Conservation (phyloP, 2,329 filamentous ascomycete species). For the Phyllosticta paracitricarpa region DNA sequence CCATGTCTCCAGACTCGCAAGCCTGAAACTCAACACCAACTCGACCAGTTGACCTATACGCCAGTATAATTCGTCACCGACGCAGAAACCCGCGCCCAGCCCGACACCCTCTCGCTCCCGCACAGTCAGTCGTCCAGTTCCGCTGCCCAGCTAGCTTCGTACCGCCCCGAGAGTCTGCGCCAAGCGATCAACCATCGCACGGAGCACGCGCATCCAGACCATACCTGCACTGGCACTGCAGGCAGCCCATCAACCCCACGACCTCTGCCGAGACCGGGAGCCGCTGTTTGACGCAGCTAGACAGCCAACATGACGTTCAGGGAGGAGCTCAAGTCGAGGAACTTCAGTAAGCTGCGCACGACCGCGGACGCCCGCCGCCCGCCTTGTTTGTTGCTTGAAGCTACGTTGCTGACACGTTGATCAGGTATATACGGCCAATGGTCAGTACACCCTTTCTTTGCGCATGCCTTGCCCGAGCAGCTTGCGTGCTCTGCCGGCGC, state of each 20-base stretch:
- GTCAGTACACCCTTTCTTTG: conserved; percentile 33
- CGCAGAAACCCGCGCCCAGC: background rate
- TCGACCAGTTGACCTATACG: background rate
- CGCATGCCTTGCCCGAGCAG: background rate
- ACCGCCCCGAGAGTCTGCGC: background rate
- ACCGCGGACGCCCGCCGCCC: conserved; percentile 5
- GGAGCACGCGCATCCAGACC: conserved; percentile 8
- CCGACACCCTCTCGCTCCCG: background rate
- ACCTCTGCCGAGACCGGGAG: background rate
- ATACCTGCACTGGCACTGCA: background rate
- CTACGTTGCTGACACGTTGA: conserved; percentile 23
- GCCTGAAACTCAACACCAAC: conserved; percentile 10
- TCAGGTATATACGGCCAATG: conserved; percentile 61
- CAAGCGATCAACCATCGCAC: conserved; percentile 10
- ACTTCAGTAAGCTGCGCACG: conserved; percentile 47
- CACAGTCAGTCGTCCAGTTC: background rate
- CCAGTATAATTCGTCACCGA: background rate
- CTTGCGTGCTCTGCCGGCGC: background rate
- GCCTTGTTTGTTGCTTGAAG: conserved; percentile 1
- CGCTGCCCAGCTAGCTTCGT: background rate
- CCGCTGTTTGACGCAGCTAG: background rate
- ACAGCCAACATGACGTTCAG: conserved; percentile 8
- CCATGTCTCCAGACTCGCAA: background rate
- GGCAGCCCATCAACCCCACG: background rate
- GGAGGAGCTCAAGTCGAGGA: conserved; percentile 50